Evolutionary conservation across 192 early-diverging fungal species (phyloP), one percentile per base, ranked within the genome.

Genomic region (Dissophora globulifera): DNA sequence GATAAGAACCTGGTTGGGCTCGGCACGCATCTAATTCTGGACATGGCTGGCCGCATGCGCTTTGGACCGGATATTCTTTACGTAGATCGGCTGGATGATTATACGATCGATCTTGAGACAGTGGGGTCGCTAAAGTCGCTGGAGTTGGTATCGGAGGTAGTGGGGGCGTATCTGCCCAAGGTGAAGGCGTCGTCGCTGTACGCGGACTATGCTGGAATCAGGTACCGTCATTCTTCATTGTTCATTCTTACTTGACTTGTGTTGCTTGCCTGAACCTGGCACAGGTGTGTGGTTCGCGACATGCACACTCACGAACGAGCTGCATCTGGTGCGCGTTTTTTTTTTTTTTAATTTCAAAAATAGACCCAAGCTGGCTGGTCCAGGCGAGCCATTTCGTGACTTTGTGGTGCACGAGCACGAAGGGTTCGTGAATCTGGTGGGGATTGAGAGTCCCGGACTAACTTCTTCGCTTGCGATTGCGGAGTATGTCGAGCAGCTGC

Each of bases 401-500:
- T 96, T 95, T 82, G 69, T 89, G 7, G 88, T 96, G 33, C 72
- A 86, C 16, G 82, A 89, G 23, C 89, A 90, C 29, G 58, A 79
- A 0, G 87, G 88, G 0, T 92, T 93, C 78, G 85, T 92, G 43
- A 93, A 93, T 43, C 78, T 94, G 13, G 58, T 89, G 2, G 94
- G 94, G 30, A 93, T 96, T 29, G 94, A 96, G 59, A 93, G 91
- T 54, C 94, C 94, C 2, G 94, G 94, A 0, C 58, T 96, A 52
- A 96, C 94, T 2, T 84, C 88, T 17, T 90, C 91, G 2, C 80
- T 95, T 43, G 93, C 93, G 1, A 94, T 96, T 42, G 93, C 89
- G 0, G 88, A 93, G 41, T 60, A 84, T 63, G 81, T 85, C n/a
- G 78, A 79, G 23, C 38, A 49, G 3, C n/a, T 76, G n/a, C 64